Conservation (phyloP, 2,329 filamentous ascomycete genomes). For the Esteya vermicola region DNA sequence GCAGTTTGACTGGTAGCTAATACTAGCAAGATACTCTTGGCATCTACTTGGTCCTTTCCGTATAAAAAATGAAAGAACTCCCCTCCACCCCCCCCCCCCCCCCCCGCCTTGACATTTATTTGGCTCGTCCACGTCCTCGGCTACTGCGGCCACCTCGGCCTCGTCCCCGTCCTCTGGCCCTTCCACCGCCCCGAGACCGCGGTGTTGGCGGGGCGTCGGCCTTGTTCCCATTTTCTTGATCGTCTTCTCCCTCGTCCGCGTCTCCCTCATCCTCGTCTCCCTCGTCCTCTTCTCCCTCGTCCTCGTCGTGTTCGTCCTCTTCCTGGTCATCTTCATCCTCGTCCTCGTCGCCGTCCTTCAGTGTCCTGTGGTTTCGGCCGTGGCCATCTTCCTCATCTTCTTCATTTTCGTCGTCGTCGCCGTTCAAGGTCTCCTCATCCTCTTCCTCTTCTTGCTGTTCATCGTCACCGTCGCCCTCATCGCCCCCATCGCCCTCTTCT, state of each 20-base stretch:
- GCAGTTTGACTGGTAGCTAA: too few relatives aligned
- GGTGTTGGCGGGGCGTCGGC: conserved; percentile 3
- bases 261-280: not conserved
- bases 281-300: not conserved
- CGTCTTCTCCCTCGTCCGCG: not conserved
- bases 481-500: conserved; percentile 4
- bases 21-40: too few relatives aligned
- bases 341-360: not conserved
- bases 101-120: too few relatives aligned
- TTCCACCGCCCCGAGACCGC: conserved; percentile 3
- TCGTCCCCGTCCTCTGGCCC: conserved; percentile 3
- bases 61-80: not conserved
- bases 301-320: not conserved
- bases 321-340: conserved; percentile 2
- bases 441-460: too few relatives aligned
- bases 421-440: too few relatives aligned
- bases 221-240: conserved; percentile 5
- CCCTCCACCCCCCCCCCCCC: not conserved
- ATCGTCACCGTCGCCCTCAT: conserved; percentile 1
- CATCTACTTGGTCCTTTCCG: too few relatives aligned
- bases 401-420: not conserved
- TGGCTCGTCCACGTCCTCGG: conserved; percentile 7
- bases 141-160: conserved; percentile 7
- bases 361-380: too few relatives aligned
- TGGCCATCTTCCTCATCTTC: not conserved